These are phyloP conservation scores for Skeletonema marinoi DNA, from an alignment of 108 stramenopile genomes.

Conservation along the genomic window DNA sequence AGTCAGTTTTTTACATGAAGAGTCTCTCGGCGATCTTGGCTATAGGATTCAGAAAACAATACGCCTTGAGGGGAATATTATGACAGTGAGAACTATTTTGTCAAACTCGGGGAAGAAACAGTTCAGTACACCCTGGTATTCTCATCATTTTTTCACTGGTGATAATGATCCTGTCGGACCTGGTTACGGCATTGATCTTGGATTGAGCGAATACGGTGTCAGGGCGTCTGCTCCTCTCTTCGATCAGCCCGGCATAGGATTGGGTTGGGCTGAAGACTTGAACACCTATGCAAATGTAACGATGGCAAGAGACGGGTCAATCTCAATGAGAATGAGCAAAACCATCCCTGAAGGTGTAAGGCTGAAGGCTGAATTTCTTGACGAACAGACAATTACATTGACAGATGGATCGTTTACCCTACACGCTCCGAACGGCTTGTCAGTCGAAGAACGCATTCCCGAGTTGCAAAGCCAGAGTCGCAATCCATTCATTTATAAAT, in stretches of 20 bases:
- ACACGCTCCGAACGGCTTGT: constrained; percentile 62
- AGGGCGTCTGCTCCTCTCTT: constrained; percentile 46
- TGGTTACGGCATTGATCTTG: constrained; percentile 65
- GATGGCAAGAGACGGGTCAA: constrained; percentile 39
- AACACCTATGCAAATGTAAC: constrained; percentile 56
- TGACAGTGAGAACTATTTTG: constrained; percentile 62
- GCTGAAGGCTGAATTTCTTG: constrained; percentile 79
- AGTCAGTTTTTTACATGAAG: constrained; percentile 60
- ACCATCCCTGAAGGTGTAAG: constrained; percentile 61
- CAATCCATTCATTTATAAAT: constrained; percentile 73
- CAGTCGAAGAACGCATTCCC: constrained; percentile 60
- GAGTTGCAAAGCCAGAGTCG: constrained; percentile 51
- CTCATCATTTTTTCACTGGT: constrained; percentile 83
- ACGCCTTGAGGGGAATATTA: constrained; percentile 50
- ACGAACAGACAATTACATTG: constrained; percentile 52
- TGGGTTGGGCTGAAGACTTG: constrained; percentile 66
- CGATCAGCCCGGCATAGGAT: constrained; percentile 69
- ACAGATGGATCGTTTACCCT: constrained; percentile 68
- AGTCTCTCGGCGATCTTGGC: constrained; percentile 52
- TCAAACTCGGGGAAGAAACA: constrained; percentile 71
- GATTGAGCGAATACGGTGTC: constrained; percentile 45
- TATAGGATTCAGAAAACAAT: constrained; percentile 65
- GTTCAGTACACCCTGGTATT: constrained; percentile 85
- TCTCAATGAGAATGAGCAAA: constrained; percentile 54
- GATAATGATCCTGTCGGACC: constrained; percentile 66